Evolutionary conservation across 2,329 filamentous ascomycete genomes (phyloP).

Genomic region (Colletotrichum sidae): DNA sequence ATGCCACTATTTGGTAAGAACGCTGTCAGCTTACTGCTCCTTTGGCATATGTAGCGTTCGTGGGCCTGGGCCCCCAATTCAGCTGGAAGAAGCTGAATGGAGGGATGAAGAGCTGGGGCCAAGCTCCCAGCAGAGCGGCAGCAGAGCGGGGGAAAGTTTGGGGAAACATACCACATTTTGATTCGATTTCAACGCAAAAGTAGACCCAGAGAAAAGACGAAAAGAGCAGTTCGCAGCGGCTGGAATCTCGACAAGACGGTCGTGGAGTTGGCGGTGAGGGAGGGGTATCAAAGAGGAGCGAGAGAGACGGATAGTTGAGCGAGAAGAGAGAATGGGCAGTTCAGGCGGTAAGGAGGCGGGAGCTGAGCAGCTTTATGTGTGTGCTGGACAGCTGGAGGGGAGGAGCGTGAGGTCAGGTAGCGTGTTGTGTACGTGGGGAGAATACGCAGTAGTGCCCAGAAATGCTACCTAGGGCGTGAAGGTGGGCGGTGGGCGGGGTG

Average conservation of each 20-base stretch:
- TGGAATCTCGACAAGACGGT: slow-evolving; percentile 1
- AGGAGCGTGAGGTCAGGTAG: slow-evolving; percentile 26
- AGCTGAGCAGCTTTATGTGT: slow-evolving; percentile 41
- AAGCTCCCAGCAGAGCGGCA: slow-evolving; percentile 26
- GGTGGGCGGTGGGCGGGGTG: slow-evolving; percentile 35
- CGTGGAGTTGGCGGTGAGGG: slow-evolving; percentile 16
- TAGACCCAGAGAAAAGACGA: slow-evolving; percentile 27
- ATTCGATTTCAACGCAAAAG: slow-evolving; percentile 29
- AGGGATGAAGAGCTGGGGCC: slow-evolving; percentile 20
- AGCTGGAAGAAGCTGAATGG: slow-evolving; percentile 17
- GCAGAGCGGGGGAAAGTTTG: slow-evolving; percentile 22
- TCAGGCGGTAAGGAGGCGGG: slow-evolving; percentile 35
- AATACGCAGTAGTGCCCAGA: slow-evolving; percentile 32
- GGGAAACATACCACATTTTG: slow-evolving; percentile 42
- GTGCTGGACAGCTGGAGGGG: slow-evolving; percentile 26
- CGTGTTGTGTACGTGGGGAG: slow-evolving; percentile 37
- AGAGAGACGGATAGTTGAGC: slow-evolving; percentile 36
- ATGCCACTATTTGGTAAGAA: slow-evolving; percentile 74
- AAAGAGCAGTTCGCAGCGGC: slow-evolving; percentile 33
- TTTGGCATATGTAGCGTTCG: not conserved
- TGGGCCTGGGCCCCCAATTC: not conserved
- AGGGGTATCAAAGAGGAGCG: slow-evolving; percentile 37
- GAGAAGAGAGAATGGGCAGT: slow-evolving; percentile 31
- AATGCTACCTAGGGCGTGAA: slow-evolving; percentile 20
- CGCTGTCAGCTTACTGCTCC: slow-evolving; percentile 39